phyloP scores from a whole-genome alignment of 1,284 basidiomycete species.

The Puccinia horiana region DNA sequence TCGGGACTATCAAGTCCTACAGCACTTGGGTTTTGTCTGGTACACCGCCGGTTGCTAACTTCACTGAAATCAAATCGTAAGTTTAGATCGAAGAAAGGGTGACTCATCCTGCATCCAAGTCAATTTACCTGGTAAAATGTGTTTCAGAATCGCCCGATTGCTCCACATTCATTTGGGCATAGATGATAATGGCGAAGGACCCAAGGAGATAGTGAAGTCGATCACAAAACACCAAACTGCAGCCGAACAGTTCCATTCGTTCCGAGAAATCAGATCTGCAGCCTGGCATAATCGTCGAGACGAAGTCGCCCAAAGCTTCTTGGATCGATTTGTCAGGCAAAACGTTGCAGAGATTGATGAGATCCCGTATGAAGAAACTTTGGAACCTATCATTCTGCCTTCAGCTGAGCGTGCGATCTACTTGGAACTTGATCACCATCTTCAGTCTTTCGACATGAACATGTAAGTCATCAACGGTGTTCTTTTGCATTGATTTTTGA shows the following conservation, averaged over 20 bases:
- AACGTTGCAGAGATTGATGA: conserved; percentile 96
- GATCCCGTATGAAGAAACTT: conserved; percentile 74
- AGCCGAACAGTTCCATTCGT: conserved; percentile 91
- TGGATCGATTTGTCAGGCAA: conserved; percentile 66
- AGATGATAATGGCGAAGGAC: conserved; percentile 82
- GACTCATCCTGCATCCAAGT: background rate
- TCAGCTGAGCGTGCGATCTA: conserved; percentile 94
- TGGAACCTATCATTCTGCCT: conserved; percentile 73
- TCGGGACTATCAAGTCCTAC: conserved; percentile 75
- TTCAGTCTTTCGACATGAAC: conserved; percentile 81
- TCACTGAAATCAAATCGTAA: conserved; percentile 78
- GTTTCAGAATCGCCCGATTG: conserved; percentile 71
- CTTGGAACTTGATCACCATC: conserved; percentile 89
- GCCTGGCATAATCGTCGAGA: conserved; percentile 90
- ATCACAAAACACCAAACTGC: conserved; percentile 80
- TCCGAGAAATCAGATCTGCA: conserved; percentile 85
- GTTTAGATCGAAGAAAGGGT: conserved; percentile 22
- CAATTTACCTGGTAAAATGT: background rate
- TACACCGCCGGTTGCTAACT: conserved; percentile 88
- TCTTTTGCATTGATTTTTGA: conserved; percentile 44
- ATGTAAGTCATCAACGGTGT: conserved; percentile 53
- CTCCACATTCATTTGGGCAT: conserved; percentile 82
- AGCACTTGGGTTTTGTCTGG: conserved; percentile 94
- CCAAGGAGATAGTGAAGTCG: conserved; percentile 73
- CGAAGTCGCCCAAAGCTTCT: conserved; percentile 77